These are phyloP conservation scores for Strobilomyces confusus DNA, from an alignment of 768 basidiomycete species.

Conservation along the genomic window DNA sequence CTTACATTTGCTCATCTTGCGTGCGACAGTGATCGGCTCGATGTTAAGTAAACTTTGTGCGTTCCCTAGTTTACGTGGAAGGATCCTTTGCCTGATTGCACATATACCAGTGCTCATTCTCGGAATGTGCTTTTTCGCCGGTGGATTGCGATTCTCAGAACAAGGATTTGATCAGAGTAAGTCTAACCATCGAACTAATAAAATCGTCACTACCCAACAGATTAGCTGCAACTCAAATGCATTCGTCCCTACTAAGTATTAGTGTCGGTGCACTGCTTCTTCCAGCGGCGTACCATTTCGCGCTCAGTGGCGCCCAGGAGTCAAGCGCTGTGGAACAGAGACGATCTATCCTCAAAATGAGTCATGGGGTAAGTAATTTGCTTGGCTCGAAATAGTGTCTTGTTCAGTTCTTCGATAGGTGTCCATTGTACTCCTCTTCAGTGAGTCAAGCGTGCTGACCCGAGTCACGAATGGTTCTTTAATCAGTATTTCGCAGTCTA, in stretches of 20 bases:
- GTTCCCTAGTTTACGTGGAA: slow-evolving; percentile 19
- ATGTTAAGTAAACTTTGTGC: slow-evolving; percentile 74
- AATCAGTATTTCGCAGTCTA: slow-evolving; percentile 39
- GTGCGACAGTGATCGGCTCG: slow-evolving; percentile 64
- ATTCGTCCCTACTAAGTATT: slow-evolving; percentile 70
- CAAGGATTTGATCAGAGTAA: slow-evolving; percentile 74
- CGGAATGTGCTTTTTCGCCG: slow-evolving; percentile 90
- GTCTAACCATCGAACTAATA: slow-evolving; percentile 22
- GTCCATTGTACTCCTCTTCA: slow-evolving; percentile 50
- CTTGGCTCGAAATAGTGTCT: not conserved
- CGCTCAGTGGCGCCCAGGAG: slow-evolving; percentile 29
- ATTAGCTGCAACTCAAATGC: slow-evolving; percentile 59
- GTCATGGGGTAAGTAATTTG: slow-evolving; percentile 42
- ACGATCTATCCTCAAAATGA: slow-evolving; percentile 44
- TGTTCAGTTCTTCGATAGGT: slow-evolving; percentile 29
- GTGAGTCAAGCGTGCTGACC: slow-evolving; percentile 29
- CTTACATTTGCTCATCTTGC: slow-evolving; percentile 5
- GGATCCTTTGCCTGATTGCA: slow-evolving; percentile 4
- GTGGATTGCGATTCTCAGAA: slow-evolving; percentile 72
- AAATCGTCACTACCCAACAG: slow-evolving; percentile 2
- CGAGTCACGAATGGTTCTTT: not conserved
- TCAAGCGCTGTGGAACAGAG: slow-evolving; percentile 32
- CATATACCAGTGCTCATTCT: slow-evolving; percentile 60
- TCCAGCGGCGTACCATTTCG: slow-evolving; percentile 76
- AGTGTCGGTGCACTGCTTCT: slow-evolving; percentile 78